Conservation (phyloP, 75 land plant species). For the Isoetes taiwanensis region DNA sequence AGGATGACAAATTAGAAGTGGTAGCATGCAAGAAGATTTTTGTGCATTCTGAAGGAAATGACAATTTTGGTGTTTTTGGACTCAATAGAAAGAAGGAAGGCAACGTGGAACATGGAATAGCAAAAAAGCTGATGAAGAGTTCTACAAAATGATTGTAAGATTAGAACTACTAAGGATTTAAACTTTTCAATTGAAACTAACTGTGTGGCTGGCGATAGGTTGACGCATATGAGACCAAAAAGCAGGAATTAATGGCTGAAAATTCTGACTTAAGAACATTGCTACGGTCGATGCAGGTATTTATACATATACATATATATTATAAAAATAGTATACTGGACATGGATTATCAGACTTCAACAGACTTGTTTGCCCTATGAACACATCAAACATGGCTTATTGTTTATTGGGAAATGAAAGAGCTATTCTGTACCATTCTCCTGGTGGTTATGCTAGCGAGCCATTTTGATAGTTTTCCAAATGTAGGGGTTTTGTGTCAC, state of each 20-base stretch:
- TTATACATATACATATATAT: background rate
- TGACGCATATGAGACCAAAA: background rate
- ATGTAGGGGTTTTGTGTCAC: too few species aligned
- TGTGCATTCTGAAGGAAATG: too few species aligned
- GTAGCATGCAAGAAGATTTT: too few species aligned
- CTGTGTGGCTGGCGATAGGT: background rate
- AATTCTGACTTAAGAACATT: background rate
- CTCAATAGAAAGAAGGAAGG: background rate
- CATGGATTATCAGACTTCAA: background rate
- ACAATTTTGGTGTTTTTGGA: too few species aligned
- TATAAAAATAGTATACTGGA: background rate
- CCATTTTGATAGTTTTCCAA: too few species aligned
- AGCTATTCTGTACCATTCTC: too few species aligned
- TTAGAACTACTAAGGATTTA: background rate
- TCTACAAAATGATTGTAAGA: conserved; percentile 8
- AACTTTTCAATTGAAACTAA: background rate
- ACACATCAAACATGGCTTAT: background rate
- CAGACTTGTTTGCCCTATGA: background rate
- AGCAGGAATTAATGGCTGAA: conserved; percentile 2
- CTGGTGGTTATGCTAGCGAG: background rate
- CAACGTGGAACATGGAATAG: conserved; percentile 7
- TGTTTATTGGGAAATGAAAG: too few species aligned
- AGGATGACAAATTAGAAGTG: too few species aligned
- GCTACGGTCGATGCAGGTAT: conserved; percentile 1
- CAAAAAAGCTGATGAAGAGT: conserved; percentile 7